Base-by-base conservation (phyloP, 768 basidiomycete species). In the Collybia sp. region DNA sequence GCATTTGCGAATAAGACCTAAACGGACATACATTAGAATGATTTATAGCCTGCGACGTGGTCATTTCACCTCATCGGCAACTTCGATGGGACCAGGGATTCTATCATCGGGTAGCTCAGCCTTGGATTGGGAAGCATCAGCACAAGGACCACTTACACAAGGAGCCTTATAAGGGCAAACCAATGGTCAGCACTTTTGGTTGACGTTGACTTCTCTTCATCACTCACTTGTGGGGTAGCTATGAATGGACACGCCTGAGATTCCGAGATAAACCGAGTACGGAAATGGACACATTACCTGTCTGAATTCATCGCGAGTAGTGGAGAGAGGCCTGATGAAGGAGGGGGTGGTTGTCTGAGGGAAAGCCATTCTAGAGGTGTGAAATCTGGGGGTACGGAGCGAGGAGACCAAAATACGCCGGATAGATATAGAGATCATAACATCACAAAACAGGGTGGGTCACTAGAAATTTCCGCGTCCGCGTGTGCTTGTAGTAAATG, bases 1-100 rank as follows among this genome's bases (percentile, higher is more conserved):
- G 96, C 95, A 73, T 97, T 97, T 58, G 93, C 93, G 57, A 73
- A 83, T 54, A 98, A 83, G 48, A 98, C 93, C 77, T 87, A 54
- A 45, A 37, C 16, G 31, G 35, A 3, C 17, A 18, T 37, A 31
- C 12, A 12, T 16, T 32, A 13, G 33, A 30, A 20, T 12, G 10
- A 2, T 5, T 30, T 30, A 13, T 34, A 32, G 35, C 13, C 10
- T 17, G 15, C 30, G 16, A 34, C 6, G 16, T 25, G 25, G 25
- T 8, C 3, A 25, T 25, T 8, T 25, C 38, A 67, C 67, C 53
- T 75, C 72, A 59, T 78, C 75, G 31, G 75, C 59, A 46, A 83
- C 69, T 57, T 83, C 81, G 52, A 82, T 80, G 18, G 81, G 81
- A 13, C 81, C 81, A 44, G 81, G 81, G 47, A 83, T 79, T 45